phyloP scores from a whole-genome alignment of 2,329 filamentous ascomycete genomes.

The Phyllosticta paracitricarpa region DNA sequence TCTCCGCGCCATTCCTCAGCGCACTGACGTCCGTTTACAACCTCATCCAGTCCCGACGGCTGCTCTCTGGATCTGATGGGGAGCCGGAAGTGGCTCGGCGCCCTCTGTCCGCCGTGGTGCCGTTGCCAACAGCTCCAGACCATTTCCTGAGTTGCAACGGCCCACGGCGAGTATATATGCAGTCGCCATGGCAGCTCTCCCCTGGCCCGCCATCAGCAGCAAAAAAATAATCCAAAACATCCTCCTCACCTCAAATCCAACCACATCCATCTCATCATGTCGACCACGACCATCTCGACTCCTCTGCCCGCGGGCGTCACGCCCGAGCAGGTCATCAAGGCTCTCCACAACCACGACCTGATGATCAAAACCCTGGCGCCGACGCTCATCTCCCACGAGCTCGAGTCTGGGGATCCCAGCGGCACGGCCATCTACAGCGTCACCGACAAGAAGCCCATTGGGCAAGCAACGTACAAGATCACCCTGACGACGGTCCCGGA shows the following conservation, averaged over 20 bases:
- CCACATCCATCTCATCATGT: constrained; percentile 13
- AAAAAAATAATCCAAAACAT: background rate
- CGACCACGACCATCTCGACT: constrained; percentile 29
- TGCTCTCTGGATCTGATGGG: background rate
- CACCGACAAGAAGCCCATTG: constrained; percentile 31
- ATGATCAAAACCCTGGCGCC: constrained; percentile 32
- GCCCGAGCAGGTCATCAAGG: constrained; percentile 20
- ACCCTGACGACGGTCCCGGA: constrained; percentile 27
- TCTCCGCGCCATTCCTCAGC: background rate
- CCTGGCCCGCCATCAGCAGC: background rate
- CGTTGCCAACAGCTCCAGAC: background rate
- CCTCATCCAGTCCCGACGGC: background rate
- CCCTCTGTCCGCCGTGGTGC: background rate
- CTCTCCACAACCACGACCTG: constrained; percentile 30
- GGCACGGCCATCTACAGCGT: constrained; percentile 24
- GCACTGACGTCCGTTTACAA: background rate
- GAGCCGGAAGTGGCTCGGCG: background rate
- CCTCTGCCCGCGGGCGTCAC: constrained; percentile 20
- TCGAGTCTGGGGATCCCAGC: constrained; percentile 23
- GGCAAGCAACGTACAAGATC: constrained; percentile 31
- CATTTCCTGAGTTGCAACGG: background rate
- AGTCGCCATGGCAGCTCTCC: background rate
- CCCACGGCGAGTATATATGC: background rate
- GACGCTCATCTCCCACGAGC: constrained; percentile 23
- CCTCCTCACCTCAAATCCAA: background rate